Conservation (phyloP, 2,329 filamentous ascomycete species). For the Colletotrichum sp. region DNA sequence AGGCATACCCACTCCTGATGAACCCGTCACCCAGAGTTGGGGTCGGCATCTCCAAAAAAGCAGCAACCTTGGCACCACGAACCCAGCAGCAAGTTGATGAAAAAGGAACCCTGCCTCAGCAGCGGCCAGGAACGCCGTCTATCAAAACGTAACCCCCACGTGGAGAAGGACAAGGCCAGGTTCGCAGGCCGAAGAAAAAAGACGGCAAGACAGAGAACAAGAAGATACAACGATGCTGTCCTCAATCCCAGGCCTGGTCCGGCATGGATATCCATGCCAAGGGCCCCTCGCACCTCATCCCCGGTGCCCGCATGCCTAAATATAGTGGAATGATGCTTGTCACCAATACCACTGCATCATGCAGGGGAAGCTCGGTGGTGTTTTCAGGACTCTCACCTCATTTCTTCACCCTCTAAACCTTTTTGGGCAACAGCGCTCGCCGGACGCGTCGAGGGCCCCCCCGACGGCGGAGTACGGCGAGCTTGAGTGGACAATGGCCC, state of each 20-base stretch:
- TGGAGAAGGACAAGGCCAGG: conserved; percentile 1
- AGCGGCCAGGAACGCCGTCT: not conserved
- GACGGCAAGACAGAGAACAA: not conserved
- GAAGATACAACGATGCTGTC: not conserved
- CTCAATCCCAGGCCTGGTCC: not conserved
- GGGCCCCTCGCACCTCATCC: not conserved
- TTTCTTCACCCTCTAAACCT: conserved; percentile 1
- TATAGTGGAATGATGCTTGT: conserved; percentile 16
- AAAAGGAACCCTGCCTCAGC: not conserved
- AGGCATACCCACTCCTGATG: not conserved
- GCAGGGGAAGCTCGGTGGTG: conserved; percentile 12
- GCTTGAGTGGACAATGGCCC: not conserved
- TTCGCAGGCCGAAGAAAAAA: not conserved
- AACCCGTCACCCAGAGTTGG: not conserved
- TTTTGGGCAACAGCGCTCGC: not conserved
- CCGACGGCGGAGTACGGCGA: not conserved
- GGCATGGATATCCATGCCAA: conserved; percentile 19
- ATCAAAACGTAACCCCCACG: not conserved
- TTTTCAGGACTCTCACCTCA: conserved; percentile 1
- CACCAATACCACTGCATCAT: conserved; percentile 19
- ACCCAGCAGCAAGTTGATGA: not conserved
- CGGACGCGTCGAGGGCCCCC: not conserved
- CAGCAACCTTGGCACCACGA: not conserved
- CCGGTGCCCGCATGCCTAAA: conserved; percentile 9
- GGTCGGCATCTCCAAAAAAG: not conserved